Evolutionary conservation across 1,284 basidiomycete genomes (phyloP), one percentile per base, ranked within the genome.

Genomic region (Irpex lacteus): DNA sequence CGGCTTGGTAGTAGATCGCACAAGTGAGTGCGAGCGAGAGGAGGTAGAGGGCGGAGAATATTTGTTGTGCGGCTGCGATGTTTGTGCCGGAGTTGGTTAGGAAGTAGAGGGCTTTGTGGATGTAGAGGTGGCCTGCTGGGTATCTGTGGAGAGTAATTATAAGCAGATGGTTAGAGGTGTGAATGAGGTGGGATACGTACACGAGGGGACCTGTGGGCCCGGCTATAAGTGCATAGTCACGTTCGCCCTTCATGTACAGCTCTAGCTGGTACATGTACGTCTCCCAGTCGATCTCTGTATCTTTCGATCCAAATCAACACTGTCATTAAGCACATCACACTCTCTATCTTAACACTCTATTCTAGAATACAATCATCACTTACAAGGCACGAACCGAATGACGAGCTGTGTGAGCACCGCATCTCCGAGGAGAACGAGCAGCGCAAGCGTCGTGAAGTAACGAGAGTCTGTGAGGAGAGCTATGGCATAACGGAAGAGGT

Each of bases 241-340:
- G 82, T 76, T 98, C 90, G 47, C 97, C 97, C 55, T 87, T 84
- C 55, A 92, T 72, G 76, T 93, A 96, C 58, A 92, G 75, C 61
- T 90, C 83, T 1, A 93, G 85, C 67, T 99, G 98, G 65, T 91
- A 82, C 85, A 96, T 91, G 72, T 98, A 98, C 0, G 96, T 97
- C 73, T 88, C 85, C 86, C 92, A 99, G 78, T 99, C 98, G 72
- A 99, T 99, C 78, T 99, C 97, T n/a, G 98, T 99, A 78, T 96
- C 95, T 97, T 77, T 64, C 56, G 52, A 50, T 62, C 49, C 62
- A 59, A 56, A 60, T 59, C 64, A 61, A 68, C 26, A 47, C 54
- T 61, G 32, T 26, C 36, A 9, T 38, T 26, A 26, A 26, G 26
- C 26, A 26, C 26, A 26, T 2, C 4, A 2, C 26, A 26, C 26